Evolutionary conservation across 352 stramenopile species (phyloP), one percentile per base, ranked within the genome.

Genomic region (Globisporangium spiculum): DNA sequence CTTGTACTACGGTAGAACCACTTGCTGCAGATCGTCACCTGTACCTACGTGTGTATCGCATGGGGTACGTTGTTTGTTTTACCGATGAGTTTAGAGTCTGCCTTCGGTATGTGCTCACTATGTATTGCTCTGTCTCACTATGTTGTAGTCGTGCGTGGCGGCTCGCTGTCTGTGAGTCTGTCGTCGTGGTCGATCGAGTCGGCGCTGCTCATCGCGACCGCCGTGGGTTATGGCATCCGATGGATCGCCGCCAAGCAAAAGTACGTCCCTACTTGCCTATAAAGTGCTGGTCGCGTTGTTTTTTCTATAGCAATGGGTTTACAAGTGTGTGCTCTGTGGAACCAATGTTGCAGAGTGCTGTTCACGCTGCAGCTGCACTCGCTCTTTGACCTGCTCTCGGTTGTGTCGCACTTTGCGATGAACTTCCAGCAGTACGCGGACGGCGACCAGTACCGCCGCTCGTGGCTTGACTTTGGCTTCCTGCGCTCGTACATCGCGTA

Each of bases 381-480:
- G 59, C 61, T 94, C 34, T 92, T 96, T 57, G 89, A 96, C 66
- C 70, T 96, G 64, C 66, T 96, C 22, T 92, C 89, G 54, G 62
- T 95, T 10, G 83, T 94, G 38, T 92, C 89, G 32, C 89, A 95
- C 72, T 96, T 96, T 67, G 72, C 79, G 20, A 76, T 93, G 52
- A 89, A 83, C 9, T 81, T 92, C 72, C 79, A 89, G 70, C 93
- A 84, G n/a, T 74, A 83, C n/a, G 60, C 79, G 1, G 77, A 81
- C 10, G 77, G 78, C 54, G 80, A 73, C 27, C 79, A 83, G 53
- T 72, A 76, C 10, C 74, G 78, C 6, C 83, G 86, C 24, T 96
- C 89, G 59, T 96, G 89, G 89, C 76, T 96, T 60, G 86, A 94
- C 75, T 91, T 96, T 69, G 89, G 86, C 32, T 96, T 96, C 59